A percentile compares a stretch with the other conserved stretches of the same genome.
phyloP scores from a whole-genome alignment of 2,329 filamentous ascomycete species.

The Chaetomiaceae sp. region DNA sequence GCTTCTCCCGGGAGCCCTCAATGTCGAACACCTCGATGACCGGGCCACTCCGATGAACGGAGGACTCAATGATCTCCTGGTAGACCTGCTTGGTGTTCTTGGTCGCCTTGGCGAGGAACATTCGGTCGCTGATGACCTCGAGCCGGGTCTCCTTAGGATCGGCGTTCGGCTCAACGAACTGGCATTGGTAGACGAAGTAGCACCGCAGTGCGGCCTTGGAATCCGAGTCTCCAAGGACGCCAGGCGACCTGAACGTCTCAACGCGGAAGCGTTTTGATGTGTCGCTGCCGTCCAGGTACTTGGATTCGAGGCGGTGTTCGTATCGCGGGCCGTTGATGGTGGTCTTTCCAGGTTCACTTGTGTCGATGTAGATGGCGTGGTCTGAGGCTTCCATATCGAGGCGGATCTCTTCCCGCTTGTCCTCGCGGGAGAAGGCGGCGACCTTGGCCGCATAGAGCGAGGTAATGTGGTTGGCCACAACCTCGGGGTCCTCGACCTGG shows the following conservation, averaged over 20 bases:
- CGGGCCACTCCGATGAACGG: conserved; percentile 79
- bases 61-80: conserved; percentile 84
- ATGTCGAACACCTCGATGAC: conserved; percentile 99
- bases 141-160: conserved; percentile 76
- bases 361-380: conserved; percentile 98
- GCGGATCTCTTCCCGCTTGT: conserved; percentile 90
- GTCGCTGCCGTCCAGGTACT: conserved; percentile 82
- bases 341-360: conserved; percentile 80
- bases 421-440: conserved; percentile 85
- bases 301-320: conserved; percentile 87
- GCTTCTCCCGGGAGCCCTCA: conserved; percentile 84
- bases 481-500: conserved; percentile 77
- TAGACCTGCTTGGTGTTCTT: conserved; percentile 94
- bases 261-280: conserved; percentile 77
- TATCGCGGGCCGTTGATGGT: conserved; percentile 78
- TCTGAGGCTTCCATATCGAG: conserved; percentile 92
- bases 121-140: conserved; percentile 85
- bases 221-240: conserved; percentile 64
- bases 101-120: conserved; percentile 94
- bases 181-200: conserved; percentile 98
- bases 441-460: conserved; percentile 97
- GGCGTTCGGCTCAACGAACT: conserved; percentile 74
- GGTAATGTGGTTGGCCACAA: conserved; percentile 89
- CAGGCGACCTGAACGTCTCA: conserved; percentile 93
- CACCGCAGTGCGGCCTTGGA: conserved; percentile 83